Evolutionary conservation across 495 filamentous ascomycete species (phyloP).

Genomic region (Trypethelium eluteriae): DNA sequence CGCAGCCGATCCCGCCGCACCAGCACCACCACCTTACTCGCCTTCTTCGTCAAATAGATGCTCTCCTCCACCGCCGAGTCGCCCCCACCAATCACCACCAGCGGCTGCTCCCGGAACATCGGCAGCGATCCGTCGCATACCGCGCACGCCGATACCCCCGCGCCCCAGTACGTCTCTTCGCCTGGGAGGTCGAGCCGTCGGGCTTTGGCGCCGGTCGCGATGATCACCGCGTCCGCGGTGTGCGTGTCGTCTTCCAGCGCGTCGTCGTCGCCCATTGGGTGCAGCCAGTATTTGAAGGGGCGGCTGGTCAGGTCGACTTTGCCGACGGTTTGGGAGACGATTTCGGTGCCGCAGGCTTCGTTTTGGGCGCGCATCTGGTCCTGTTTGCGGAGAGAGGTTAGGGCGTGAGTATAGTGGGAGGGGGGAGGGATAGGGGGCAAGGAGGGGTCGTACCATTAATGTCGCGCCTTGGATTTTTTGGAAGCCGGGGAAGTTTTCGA

Average conservation of each 20-base stretch:
- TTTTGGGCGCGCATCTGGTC: conserved; percentile 91
- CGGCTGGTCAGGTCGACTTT: conserved; percentile 76
- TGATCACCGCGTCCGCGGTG: conserved; percentile 85
- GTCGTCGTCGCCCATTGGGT: conserved; percentile 59
- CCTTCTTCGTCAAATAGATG: conserved; percentile 96
- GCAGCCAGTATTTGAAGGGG: conserved; percentile 87
- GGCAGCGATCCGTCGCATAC: conserved; percentile 97
- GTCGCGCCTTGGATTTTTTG: conserved; percentile 73
- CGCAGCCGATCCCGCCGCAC: conserved; percentile 79
- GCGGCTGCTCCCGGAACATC: conserved; percentile 91
- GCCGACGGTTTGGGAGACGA: conserved; percentile 84
- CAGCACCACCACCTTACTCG: conserved; percentile 84
- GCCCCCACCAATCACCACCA: conserved; percentile 93
- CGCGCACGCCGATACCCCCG: conserved; percentile 89
- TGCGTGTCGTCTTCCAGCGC: conserved; percentile 46
- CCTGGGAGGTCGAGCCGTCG: conserved; percentile 73
- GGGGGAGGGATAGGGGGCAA: conserved; percentile 14
- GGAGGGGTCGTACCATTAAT: conserved; percentile 58
- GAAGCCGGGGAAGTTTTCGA: conserved; percentile 97
- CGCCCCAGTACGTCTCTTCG: conserved; percentile 93
- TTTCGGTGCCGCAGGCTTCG: conserved; percentile 80
- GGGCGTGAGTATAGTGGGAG: not conserved
- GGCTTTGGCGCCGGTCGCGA: conserved; percentile 92
- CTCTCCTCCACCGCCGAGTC: conserved; percentile 97
- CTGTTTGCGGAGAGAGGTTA: conserved; percentile 30